Percentiles rank a stretch among this genome's conserved stretches.
Conservation (phyloP, 495 filamentous ascomycete genomes). For the Penicillium antarcticum region DNA sequence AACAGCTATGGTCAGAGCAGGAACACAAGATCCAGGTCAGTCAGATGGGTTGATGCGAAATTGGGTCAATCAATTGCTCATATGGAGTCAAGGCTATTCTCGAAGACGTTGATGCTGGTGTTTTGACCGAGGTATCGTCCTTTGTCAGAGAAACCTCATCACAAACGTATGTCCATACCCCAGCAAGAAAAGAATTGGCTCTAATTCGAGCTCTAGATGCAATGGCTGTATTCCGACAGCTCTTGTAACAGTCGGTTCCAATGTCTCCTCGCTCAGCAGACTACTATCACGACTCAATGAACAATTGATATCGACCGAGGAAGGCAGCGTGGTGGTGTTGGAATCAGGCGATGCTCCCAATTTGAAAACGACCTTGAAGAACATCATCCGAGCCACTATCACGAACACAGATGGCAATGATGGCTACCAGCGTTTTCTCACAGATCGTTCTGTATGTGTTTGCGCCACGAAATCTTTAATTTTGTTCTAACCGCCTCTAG, state of each 20-base stretch:
- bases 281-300: constrained; percentile 65
- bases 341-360: constrained; percentile 77
- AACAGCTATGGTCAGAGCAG: constrained; percentile 64
- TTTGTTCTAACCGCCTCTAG: constrained; percentile 32
- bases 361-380: constrained; percentile 78
- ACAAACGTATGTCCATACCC: constrained; percentile 31
- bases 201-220: constrained; percentile 28
- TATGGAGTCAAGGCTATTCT: constrained; percentile 26
- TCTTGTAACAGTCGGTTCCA: constrained; percentile 82
- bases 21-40: constrained; percentile 66
- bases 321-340: constrained; percentile 61
- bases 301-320: constrained; percentile 43
- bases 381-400: constrained; percentile 69
- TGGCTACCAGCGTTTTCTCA: constrained; percentile 41
- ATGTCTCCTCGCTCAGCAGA: constrained; percentile 71
- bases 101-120: constrained; percentile 46
- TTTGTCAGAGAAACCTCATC: constrained; percentile 59
- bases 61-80: constrained; percentile 10
- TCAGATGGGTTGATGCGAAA: neutral
- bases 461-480: neutral
- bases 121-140: constrained; percentile 62
- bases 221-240: constrained; percentile 66
- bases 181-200: neutral
- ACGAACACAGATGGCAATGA: constrained; percentile 53
- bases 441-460: constrained; percentile 51